Percentiles rank a stretch among this genome's conserved stretches.
Conservation (phyloP, 768 basidiomycete species). For the Boletus rubroflammeus region DNA sequence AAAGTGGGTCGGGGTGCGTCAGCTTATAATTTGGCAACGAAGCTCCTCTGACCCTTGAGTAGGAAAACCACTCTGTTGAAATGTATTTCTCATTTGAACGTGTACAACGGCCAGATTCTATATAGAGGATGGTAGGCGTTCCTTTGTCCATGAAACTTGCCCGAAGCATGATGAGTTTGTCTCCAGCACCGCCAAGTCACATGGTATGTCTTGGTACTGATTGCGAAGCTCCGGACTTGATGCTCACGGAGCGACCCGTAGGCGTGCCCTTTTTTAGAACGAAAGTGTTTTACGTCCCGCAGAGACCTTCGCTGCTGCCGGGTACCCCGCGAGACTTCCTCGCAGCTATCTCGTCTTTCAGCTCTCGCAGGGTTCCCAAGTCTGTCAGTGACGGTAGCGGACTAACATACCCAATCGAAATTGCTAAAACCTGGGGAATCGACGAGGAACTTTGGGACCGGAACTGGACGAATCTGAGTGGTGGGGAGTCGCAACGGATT, state of each 20-base stretch:
- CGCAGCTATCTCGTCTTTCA: conserved; percentile 49
- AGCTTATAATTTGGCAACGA: background rate
- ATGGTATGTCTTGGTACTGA: conserved; percentile 36
- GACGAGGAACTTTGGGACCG: conserved; percentile 70
- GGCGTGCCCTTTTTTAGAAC: conserved; percentile 79
- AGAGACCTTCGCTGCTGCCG: conserved; percentile 81
- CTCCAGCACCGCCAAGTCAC: conserved; percentile 46
- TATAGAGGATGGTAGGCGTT: conserved; percentile 61
- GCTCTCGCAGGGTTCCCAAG: conserved; percentile 35
- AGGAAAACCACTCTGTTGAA: conserved; percentile 78
- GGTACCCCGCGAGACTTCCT: conserved; percentile 78
- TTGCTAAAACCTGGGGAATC: conserved; percentile 66
- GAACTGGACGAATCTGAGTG: conserved; percentile 76
- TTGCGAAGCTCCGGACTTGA: background rate
- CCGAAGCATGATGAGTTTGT: background rate
- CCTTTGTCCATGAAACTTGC: background rate
- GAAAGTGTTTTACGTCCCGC: conserved; percentile 80
- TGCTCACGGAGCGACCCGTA: conserved; percentile 24
- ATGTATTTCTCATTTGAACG: conserved; percentile 74
- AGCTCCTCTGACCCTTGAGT: conserved; percentile 3
- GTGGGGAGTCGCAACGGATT: conserved; percentile 85
- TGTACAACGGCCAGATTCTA: conserved; percentile 62
- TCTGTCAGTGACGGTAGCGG: conserved; percentile 24
- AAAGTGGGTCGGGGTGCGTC: conserved; percentile 68
- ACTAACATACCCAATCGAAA: conserved; percentile 42